Percentiles rank a stretch among this genome's conserved stretches.
phyloP scores from a whole-genome alignment of 2,329 filamentous ascomycete genomes.

The Xylogone sp. region DNA sequence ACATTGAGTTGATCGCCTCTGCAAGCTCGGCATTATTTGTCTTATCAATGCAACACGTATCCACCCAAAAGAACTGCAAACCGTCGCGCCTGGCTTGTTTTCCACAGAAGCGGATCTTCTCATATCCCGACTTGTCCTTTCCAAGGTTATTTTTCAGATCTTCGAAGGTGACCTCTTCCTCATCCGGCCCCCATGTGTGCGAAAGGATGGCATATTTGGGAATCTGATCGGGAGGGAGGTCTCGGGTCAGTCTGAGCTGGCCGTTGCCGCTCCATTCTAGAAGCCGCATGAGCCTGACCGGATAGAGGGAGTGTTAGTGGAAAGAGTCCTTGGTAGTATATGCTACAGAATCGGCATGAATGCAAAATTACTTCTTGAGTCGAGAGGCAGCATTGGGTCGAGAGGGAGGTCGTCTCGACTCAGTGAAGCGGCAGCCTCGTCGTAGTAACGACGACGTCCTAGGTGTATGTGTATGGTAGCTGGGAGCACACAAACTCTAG shows the following conservation, averaged over 20 bases:
- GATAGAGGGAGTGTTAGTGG: not conserved
- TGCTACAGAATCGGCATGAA: not conserved
- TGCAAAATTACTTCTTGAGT: not conserved
- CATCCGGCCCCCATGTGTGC: constrained; percentile 16
- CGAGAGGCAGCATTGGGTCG: not conserved
- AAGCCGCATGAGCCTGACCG: constrained; percentile 5
- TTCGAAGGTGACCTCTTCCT: constrained; percentile 11
- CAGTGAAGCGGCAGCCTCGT: not conserved
- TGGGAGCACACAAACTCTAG: not conserved
- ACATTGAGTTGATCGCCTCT: constrained; percentile 21
- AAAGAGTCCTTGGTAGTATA: not conserved
- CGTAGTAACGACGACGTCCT: not conserved
- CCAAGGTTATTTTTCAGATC: constrained; percentile 5
- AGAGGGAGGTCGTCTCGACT: not conserved
- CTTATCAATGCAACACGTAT: constrained; percentile 15
- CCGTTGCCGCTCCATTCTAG: too few species aligned
- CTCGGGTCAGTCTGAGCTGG: too few species aligned
- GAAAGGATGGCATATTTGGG: constrained; percentile 21
- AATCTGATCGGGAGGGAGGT: constrained; percentile 10
- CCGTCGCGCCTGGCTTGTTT: constrained; percentile 9
- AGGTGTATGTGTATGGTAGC: not conserved
- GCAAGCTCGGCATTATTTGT: constrained; percentile 4
- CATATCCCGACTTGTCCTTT: constrained; percentile 9
- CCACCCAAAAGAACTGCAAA: constrained; percentile 7
- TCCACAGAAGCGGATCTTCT: constrained; percentile 11